A percentile compares a stretch with the other conserved stretches of the same genome.
Conservation (phyloP, 2,329 filamentous ascomycete genomes). For the Alternaria viburni region DNA sequence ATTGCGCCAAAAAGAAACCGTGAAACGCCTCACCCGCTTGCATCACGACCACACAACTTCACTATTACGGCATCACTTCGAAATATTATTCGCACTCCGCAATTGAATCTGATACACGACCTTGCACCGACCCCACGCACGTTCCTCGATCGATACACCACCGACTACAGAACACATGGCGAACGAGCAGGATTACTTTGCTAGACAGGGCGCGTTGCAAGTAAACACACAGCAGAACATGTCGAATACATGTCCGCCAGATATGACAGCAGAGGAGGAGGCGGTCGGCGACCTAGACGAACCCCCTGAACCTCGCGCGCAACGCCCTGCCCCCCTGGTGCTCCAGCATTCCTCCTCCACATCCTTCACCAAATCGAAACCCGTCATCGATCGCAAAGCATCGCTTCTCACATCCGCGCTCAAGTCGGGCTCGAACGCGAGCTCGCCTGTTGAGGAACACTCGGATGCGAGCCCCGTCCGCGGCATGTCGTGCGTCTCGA, state of each 20-base stretch:
- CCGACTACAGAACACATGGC: slow-evolving; percentile 34
- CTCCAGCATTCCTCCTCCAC: slow-evolving; percentile 47
- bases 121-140: neutral
- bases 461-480: slow-evolving; percentile 45
- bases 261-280: slow-evolving; percentile 63
- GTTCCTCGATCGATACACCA: neutral
- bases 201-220: slow-evolving; percentile 35
- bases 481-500: slow-evolving; percentile 64
- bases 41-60: neutral
- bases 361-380: slow-evolving; percentile 57
- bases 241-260: slow-evolving; percentile 31
- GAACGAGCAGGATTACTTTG: slow-evolving; percentile 40
- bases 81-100: neutral
- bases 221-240: slow-evolving; percentile 34
- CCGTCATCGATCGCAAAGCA: slow-evolving; percentile 65
- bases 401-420: slow-evolving; percentile 90
- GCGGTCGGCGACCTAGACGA: slow-evolving; percentile 81
- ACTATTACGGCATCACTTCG: neutral
- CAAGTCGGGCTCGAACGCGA: slow-evolving; percentile 55
- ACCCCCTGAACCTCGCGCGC: slow-evolving; percentile 74
- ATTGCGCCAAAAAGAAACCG: neutral
- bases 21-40: neutral
- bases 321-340: slow-evolving; percentile 49
- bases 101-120: slow-evolving; percentile 1
- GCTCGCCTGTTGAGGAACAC: slow-evolving; percentile 52